Evolutionary conservation across 352 stramenopile genomes (phyloP), one percentile per base, ranked within the genome.

Genomic region (Globisporangium megalacanthum): DNA sequence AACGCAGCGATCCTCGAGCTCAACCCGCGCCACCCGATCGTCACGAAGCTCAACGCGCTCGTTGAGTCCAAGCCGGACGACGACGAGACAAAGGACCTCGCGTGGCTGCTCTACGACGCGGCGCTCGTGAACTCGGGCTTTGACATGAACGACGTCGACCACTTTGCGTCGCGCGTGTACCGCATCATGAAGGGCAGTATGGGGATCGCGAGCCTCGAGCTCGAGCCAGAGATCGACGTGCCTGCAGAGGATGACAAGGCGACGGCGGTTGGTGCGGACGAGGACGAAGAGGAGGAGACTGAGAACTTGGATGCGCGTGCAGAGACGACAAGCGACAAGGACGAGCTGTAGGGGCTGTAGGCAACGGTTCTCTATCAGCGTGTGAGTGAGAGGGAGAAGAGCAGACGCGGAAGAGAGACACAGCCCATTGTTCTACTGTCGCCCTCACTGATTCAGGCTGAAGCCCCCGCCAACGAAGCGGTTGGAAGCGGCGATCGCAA

Each of bases 1-100:
- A 99, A 99, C 94, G 99, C 99, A 91, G 99, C 96, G 49, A 98
- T 89, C 83, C 29, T 99, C 93, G 97, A 99, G 82, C 97, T 99
- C 86, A 99, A 99, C 89, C 97, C 97, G 11, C 76, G 88, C 54
- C 98, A 99, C 86, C 92, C 97, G 39, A 99, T 99, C 77, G 98
- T 99, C 74, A 96, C 93, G 74, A 95, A 94, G 49, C 88, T 99
- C 52, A 87, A 95, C 58, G 95, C 99, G 65, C 61, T 91, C 25
- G 83, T 97, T 35, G 53, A 68, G 36, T 54, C 55, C 35, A 99
- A 99, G 89, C 95, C 96, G 6, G 96, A 99, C 60, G 97, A 94
- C 19, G 97, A 99, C 78, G 97, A 99, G 79, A 95, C 99, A 22
- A 99, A 99, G 91, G 97, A 99, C 80, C 69, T 99, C 20, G 98